Base-by-base conservation (phyloP, 1,139 yeast species). In the Debaryomyces sp. region DNA sequence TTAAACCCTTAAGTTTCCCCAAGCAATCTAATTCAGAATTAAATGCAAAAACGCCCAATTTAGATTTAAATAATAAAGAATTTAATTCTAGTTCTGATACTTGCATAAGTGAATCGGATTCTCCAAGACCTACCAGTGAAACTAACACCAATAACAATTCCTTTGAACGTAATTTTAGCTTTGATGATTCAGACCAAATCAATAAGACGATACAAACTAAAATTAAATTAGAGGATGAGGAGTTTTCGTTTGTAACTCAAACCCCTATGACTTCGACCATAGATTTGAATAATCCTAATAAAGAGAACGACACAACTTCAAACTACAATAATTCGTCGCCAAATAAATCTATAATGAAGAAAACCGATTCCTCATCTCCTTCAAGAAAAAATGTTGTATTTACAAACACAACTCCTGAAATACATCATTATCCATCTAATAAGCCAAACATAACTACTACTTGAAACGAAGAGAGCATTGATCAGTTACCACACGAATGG, bases 81-180 rank as follows among this genome's bases (percentile, higher is more conserved):
- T 68, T 70, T 51, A 71, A 68, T 53, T 73, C 79, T 5, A 68
- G 75, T 48, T 70, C 79, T 5, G 81, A 75, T 47, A 76, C 81
- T 8, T 75, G 65, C 45, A 71, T 71, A 22, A 70, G 75, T 50
- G 78, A 73, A 22, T 47, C 48, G 26, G 66, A 58, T 12, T 45
- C 56, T 3, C 52, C 52, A 51, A 48, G 51, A 43, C 12, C 32
- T 32, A 36, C 49, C 45, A 32, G 41, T 43, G 33, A 41, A 33
- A 26, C 23, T 44, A 40, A 41, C 27, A 37, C 6, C 43, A 41
- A 50, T 50, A 42, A 44, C 47, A 21, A 32, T 24, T 63, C 68
- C 8, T 60, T 69, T 49, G 66, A 61, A 39, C 51, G 70, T 37
- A 69, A 70, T 49, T 69, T 71, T 50, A 66, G 64, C 44, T 50